These are phyloP conservation scores for Eremochloa ophiuroides DNA, from an alignment of 176 grass and related monocot genomes.

Conservation along the genomic window DNA sequence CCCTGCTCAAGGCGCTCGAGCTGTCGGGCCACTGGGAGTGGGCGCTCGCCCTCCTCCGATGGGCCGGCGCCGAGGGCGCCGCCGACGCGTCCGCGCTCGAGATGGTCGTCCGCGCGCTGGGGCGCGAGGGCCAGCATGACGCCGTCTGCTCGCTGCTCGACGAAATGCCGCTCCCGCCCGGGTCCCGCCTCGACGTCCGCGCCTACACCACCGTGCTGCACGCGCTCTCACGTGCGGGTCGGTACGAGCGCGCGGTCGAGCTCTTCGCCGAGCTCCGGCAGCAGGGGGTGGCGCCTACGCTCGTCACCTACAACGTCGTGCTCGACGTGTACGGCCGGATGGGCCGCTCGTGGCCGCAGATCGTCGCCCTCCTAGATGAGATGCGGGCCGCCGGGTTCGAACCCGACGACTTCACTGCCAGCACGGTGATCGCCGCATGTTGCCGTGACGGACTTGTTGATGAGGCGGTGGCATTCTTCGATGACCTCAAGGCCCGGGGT, in stretches of 20 bases:
- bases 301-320: conserved; percentile 93
- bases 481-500: conserved; percentile 57
- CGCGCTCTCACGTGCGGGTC: conserved; percentile 49
- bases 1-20: conserved; percentile 55
- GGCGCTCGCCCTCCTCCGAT: conserved; percentile 57
- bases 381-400: conserved; percentile 33
- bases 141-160: conserved; percentile 63
- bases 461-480: conserved; percentile 63
- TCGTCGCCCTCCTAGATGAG: conserved; percentile 62
- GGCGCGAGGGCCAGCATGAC: conserved; percentile 43
- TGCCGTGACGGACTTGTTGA: conserved; percentile 54
- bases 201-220: conserved; percentile 81
- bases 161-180: conserved; percentile 40
- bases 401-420: conserved; percentile 81
- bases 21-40: conserved; percentile 62
- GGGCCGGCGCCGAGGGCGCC: conserved; percentile 36
- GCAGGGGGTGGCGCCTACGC: conserved; percentile 52
- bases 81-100: conserved; percentile 50
- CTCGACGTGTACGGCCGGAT: conserved; percentile 79
- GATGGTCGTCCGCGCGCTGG: conserved; percentile 62
- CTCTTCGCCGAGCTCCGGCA: conserved; percentile 59
- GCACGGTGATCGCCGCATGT: conserved; percentile 74
- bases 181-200: conserved; percentile 58
- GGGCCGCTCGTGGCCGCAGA: conserved; percentile 71
- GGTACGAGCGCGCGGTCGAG: conserved; percentile 52